These are phyloP conservation scores for Monosporascus sp. DNA, from an alignment of 2,329 filamentous ascomycete species.

Conservation along the genomic window DNA sequence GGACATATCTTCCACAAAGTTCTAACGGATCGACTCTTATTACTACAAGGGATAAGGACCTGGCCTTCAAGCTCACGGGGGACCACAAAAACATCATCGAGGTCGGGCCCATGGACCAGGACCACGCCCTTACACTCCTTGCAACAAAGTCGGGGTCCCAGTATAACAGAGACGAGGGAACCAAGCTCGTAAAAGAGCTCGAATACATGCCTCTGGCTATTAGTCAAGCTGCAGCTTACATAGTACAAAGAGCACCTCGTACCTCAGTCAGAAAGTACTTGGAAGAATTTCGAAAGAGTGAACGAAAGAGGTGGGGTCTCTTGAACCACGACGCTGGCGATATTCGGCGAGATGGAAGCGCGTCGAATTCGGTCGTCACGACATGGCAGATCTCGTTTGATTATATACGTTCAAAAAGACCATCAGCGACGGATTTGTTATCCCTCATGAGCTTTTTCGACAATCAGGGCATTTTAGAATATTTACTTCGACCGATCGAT, in stretches of 20 bases:
- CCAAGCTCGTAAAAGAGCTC: constrained; percentile 21
- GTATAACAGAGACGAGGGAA: constrained; percentile 7
- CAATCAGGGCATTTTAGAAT: constrained; percentile 28
- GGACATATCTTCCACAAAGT: no score
- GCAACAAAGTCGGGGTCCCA: neutral
- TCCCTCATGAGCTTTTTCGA: constrained; percentile 43
- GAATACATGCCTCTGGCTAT: constrained; percentile 29
- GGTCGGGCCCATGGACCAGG: no score
- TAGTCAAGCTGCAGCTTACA: constrained; percentile 29
- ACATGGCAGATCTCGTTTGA: constrained; percentile 33
- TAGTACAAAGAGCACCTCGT: constrained; percentile 18
- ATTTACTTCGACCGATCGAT: no score
- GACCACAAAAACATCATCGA: no score
- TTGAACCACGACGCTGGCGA: constrained; percentile 24
- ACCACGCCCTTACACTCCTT: no score
- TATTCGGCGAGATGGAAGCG: constrained; percentile 25
- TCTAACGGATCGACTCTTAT: no score
- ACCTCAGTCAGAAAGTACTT: constrained; percentile 32
- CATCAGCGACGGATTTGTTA: constrained; percentile 34
- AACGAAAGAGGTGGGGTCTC: constrained; percentile 21
- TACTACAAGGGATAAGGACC: no score
- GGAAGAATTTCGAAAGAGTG: constrained; percentile 26
- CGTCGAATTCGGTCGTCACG: constrained; percentile 28
- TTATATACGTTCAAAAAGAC: constrained; percentile 26
- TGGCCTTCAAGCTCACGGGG: no score